A percentile compares a stretch with the other conserved stretches of the same genome.
Conservation (phyloP, 257 asterid species). For the Solanum sparsipilum region DNA sequence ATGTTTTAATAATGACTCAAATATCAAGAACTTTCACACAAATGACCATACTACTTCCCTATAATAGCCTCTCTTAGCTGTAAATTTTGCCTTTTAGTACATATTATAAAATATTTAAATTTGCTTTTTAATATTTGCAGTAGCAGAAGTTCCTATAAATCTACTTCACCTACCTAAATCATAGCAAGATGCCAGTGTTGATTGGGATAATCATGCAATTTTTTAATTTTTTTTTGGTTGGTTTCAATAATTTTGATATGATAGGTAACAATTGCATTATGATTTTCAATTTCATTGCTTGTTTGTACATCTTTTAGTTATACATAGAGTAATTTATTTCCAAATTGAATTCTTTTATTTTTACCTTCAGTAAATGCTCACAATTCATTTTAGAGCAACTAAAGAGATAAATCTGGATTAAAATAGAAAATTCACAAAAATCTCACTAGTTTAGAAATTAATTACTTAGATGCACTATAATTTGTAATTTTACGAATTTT, state of each 20-base stretch:
- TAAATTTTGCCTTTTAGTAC: not conserved
- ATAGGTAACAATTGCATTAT: not conserved
- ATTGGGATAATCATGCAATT: not conserved
- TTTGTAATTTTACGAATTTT: no score
- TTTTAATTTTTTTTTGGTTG: not conserved
- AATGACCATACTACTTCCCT: not conserved
- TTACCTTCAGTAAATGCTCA: not conserved
- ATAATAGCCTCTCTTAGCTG: not conserved
- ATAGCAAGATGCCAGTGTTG: not conserved
- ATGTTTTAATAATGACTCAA: not conserved
- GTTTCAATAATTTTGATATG: not conserved
- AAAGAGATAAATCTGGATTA: not conserved
- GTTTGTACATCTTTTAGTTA: not conserved
- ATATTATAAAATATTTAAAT: not conserved
- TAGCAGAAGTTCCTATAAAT: not conserved
- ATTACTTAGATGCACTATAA: no score
- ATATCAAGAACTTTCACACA: not conserved
- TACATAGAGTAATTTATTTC: not conserved
- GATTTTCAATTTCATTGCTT: not conserved
- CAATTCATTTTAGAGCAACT: not conserved
- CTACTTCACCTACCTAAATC: not conserved
- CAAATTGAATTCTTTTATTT: not conserved
- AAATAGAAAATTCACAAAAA: not conserved
- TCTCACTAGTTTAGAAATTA: no score
- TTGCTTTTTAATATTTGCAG: not conserved